Percentiles rank a stretch among this genome's conserved stretches.
These are phyloP conservation scores for Fagus sylvatica DNA, from an alignment of 306 rosid genomes.

Conservation along the genomic window DNA sequence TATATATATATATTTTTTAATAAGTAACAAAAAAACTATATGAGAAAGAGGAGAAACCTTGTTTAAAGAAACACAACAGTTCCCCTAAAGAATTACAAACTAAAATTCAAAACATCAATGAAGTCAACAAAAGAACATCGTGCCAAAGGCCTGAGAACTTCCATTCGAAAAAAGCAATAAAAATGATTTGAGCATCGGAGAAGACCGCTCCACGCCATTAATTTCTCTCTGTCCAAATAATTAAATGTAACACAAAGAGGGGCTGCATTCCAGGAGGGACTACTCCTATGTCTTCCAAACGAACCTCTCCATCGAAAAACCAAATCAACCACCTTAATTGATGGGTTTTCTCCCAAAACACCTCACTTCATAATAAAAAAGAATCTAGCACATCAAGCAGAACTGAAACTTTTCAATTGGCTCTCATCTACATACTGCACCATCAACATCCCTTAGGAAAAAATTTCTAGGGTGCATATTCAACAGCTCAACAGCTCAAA, in stretches of 20 bases:
- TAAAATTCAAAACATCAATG: background rate
- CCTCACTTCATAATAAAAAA: background rate
- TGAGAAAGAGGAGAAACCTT: no score
- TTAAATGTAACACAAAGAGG: background rate
- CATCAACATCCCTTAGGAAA: background rate
- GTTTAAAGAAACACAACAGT: no score
- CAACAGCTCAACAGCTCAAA: background rate
- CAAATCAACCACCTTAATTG: background rate
- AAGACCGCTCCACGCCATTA: no score
- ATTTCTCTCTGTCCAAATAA: background rate
- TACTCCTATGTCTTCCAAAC: no score
- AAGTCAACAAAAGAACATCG: background rate
- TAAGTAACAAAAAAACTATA: no score
- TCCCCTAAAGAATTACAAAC: background rate
- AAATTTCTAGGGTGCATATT: background rate
- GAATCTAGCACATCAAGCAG: background rate
- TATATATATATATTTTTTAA: no score
- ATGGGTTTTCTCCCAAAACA: background rate
- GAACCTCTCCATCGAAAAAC: background rate
- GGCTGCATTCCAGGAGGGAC: no score
- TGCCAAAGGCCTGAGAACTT: no score
- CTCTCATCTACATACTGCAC: background rate
- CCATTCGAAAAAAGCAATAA: no score
- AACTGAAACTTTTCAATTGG: background rate
- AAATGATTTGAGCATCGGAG: no score